A percentile compares a stretch with the other conserved stretches of the same genome.
Conservation (phyloP, 208 protist genomes). For the Acanthamoeba castellanii region DNA sequence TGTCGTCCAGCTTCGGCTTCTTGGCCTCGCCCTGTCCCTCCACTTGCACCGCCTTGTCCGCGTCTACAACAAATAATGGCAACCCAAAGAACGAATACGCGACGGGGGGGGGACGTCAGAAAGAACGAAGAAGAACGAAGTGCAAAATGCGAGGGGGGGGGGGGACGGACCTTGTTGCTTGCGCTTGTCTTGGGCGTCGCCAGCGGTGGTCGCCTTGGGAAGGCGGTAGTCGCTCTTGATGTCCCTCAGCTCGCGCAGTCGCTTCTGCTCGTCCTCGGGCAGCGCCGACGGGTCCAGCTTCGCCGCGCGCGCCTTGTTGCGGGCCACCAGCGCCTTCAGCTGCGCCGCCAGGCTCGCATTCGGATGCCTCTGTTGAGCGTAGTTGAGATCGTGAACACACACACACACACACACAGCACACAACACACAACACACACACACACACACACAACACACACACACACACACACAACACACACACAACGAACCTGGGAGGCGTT, state of each 20-base stretch:
- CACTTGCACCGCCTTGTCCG: not conserved
- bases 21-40: not conserved
- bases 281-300: not conserved
- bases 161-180: not conserved
- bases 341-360: not conserved
- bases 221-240: slow-evolving; percentile 30
- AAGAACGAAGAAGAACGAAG: no score
- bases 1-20: not conserved
- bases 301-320: not conserved
- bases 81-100: no score
- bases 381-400: no score
- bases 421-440: not conserved
- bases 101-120: not conserved
- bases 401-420: not conserved
- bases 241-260: not conserved
- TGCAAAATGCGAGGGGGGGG: no score
- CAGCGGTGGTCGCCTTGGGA: not conserved
- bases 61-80: not conserved
- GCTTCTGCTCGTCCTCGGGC: not conserved
- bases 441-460: not conserved
- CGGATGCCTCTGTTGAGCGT: not conserved
- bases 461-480: not conserved
- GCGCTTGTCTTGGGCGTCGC: not conserved
- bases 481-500: not conserved
- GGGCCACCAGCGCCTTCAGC: not conserved